Base-by-base conservation (phyloP, 2,329 filamentous ascomycete genomes). In the Colletotrichum plurivorum region DNA sequence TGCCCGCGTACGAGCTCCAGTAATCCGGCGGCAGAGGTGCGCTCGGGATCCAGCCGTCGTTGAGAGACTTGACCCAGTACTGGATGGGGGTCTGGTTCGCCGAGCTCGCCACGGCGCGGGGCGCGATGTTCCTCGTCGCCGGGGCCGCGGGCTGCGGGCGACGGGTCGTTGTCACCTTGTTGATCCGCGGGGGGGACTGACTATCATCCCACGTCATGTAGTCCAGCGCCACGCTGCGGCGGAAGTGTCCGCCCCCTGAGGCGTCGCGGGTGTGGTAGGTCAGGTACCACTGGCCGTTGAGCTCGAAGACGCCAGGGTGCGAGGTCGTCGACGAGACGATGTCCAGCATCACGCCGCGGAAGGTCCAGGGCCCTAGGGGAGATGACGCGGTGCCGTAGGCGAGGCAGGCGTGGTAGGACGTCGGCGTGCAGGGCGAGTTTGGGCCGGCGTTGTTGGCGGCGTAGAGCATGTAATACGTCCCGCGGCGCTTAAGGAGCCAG, bases 391-490 rank as follows among this genome's bases (percentile, higher is more conserved):
- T 80, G 7, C 78, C 79, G 59, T 80, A 80, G 3, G 78, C 78
- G 56, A 81, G 77, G 54, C 79, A 81, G 10, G 79, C 79, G 62
- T 81, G 78, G 67, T 80, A 81, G 4, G 75, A 77, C 2, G 79
- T 80, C 4, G 79, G 79, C 1, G 79, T 80, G 66, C 78, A 80
- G 0, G 79, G 78, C 3, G 78, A 80, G 61, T 75, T 69, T 3
- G 76, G 54, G 2, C 78, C 79, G 1, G 78, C 79, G 63, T 80
- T 80, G 65, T 82, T 82, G 2, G 76, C 80, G 1, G 80, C 79
- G 54, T 80, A 82, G 2, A 82, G 71, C 75, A 82, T 76, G 72
- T 82, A 82, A 65, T 81, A 82, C 0, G 79, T 80, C 4, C 63
- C 65, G 2, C 71, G 73, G 0, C 76, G 73, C 71, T 79, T 79